phyloP scores from a whole-genome alignment of 2,329 filamentous ascomycete species.

The Elsinoe necatrix region DNA sequence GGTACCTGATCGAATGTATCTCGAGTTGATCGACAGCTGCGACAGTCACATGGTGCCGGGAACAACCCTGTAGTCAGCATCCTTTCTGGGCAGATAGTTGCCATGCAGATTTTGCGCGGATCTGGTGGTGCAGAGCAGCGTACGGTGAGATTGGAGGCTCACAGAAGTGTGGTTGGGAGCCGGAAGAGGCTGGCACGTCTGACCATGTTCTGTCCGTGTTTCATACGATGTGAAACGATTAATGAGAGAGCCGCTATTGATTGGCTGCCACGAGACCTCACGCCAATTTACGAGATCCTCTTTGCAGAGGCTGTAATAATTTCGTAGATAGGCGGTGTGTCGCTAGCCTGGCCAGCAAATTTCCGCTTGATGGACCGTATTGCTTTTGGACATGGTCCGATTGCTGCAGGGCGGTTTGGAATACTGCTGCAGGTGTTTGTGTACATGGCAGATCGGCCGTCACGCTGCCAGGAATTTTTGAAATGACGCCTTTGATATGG shows the following conservation, averaged over 20 bases:
- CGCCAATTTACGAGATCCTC: neutral
- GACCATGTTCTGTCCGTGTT: neutral
- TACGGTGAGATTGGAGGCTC: neutral
- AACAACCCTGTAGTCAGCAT: neutral
- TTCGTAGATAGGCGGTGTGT: constrained; percentile 2
- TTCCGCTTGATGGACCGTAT: neutral
- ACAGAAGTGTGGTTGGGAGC: neutral
- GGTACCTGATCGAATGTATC: constrained; percentile 12
- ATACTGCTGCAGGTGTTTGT: neutral
- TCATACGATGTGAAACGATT: neutral
- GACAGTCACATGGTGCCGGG: constrained; percentile 6
- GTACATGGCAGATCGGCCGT: neutral
- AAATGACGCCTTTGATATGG: constrained; percentile 3
- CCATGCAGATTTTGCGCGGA: neutral
- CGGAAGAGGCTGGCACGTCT: neutral
- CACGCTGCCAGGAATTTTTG: neutral
- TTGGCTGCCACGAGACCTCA: neutral
- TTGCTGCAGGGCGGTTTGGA: neutral
- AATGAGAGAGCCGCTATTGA: neutral
- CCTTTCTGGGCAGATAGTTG: constrained; percentile 1
- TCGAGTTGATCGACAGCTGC: neutral
- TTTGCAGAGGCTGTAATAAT: constrained; percentile 1
- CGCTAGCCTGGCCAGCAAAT: neutral
- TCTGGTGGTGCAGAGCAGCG: neutral
- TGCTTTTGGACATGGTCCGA: neutral